Base-by-base conservation (phyloP, 1,139 yeast genomes). In the Yamadazyma siamensis region DNA sequence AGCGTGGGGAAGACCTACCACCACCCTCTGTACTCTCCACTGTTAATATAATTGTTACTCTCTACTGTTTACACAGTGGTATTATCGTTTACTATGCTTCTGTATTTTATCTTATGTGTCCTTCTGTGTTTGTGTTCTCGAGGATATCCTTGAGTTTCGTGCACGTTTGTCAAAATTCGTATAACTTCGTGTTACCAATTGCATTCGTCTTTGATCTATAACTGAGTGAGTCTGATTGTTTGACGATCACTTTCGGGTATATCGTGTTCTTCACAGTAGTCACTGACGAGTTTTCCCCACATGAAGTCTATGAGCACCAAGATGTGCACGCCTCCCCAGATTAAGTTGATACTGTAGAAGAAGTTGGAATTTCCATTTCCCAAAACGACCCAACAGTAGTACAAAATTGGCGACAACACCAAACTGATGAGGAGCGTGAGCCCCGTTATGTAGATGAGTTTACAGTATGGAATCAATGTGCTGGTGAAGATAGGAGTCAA, bases 341-440 rank as follows among this genome's bases (percentile, higher is more conserved):
- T 84, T 40, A 91, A 69, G 14, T 94, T 87, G 46, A 91, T 84
- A 31, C 97, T 95, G 62, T 89, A 91, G 63, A 88, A 91, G 65
- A 91, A 91, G 59, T 91, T 91, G 39, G 96, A 81, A 60, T 91
- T 91, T 15, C 97, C 99, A 18, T 94, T 87, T 10, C 96, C 96
- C 38, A 87, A 69, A 33, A 83, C 85, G 43, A 91, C 86, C 99
- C 99, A 91, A 41, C 94, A 73, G 54, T 87, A 88, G 62, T 88
- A 88, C 54, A 91, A 91, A 8, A 88, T 80, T 0, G 97, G 97
- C 3, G 94, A 79, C 29, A 91, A 67, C 2, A 66, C 45, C 33
- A 65, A 49, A 23, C 61, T 48, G 13, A 64, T 56, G 16, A 65
- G 41, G 21, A 65, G 44, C 3, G 81, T 56, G 20, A 74, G 49